Conservation (phyloP, 176 grass and related monocot species). For the Zoysia pacifica region DNA sequence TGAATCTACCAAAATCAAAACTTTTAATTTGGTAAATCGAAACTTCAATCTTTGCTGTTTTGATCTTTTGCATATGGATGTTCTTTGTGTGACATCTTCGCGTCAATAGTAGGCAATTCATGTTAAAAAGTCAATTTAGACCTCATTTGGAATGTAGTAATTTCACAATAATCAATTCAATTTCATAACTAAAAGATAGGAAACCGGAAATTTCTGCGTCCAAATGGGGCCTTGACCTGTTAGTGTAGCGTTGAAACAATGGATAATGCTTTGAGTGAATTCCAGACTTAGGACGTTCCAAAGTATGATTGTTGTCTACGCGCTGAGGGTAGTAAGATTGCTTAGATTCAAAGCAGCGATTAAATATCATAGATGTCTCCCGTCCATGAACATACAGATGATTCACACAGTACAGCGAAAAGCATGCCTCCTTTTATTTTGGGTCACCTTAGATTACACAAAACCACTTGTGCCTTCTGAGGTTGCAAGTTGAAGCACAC, state of each 20-base stretch:
- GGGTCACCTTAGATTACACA: background rate
- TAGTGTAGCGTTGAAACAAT: background rate
- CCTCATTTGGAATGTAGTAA: no score
- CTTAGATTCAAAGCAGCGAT: background rate
- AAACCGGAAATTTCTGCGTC: no score
- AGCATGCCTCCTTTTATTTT: background rate
- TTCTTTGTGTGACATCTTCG: no score
- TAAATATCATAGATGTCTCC: background rate
- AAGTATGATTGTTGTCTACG: background rate
- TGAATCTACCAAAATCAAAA: no score
- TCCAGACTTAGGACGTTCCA: background rate
- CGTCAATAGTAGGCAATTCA: no score
- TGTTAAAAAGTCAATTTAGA: no score
- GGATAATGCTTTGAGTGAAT: background rate
- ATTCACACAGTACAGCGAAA: background rate
- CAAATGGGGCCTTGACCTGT: background rate
- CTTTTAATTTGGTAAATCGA: no score
- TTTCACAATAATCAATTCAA: no score
- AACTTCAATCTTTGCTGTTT: no score
- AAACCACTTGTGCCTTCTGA: background rate
- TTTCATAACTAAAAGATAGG: no score
- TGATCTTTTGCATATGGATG: no score
- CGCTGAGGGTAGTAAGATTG: background rate
- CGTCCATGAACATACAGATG: background rate
- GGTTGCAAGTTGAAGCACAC: background rate